These are phyloP conservation scores for Talaromyces adpressus DNA, from an alignment of 495 filamentous ascomycete species.

Conservation along the genomic window DNA sequence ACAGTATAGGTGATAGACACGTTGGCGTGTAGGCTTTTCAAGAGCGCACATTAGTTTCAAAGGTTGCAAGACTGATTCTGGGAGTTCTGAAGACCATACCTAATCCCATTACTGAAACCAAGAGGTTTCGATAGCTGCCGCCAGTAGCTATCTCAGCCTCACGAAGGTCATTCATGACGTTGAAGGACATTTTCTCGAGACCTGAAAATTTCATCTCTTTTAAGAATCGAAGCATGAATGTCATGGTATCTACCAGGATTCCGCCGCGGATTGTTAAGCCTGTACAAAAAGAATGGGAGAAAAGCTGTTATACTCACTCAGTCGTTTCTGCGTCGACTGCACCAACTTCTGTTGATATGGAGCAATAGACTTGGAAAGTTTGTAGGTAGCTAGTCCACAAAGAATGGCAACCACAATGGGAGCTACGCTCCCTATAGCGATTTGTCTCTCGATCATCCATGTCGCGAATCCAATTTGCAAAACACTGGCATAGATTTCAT, in stretches of 20 bases:
- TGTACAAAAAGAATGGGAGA: too few species aligned
- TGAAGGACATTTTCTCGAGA: background rate
- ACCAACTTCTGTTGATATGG: background rate
- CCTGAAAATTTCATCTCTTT: background rate
- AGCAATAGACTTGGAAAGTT: background rate
- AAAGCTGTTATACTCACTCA: background rate
- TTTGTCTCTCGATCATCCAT: conserved; percentile 46
- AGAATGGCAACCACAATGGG: conserved; percentile 42
- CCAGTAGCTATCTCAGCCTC: background rate
- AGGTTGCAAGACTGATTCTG: background rate
- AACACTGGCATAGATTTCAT: conserved; percentile 53
- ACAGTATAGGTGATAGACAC: background rate
- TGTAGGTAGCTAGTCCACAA: background rate
- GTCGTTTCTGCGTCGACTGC: background rate
- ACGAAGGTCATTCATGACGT: background rate
- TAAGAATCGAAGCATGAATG: background rate
- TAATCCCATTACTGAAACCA: background rate
- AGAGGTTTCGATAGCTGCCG: background rate
- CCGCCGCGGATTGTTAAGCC: too few species aligned
- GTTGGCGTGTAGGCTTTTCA: background rate
- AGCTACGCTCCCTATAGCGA: conserved; percentile 43
- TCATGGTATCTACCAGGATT: background rate
- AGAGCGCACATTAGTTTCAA: background rate
- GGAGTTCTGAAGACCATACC: background rate
- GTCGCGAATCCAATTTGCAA: conserved; percentile 54